Evolutionary conservation across 139 green algal species (phyloP).

Genomic region (Picochlorum costavermella): DNA sequence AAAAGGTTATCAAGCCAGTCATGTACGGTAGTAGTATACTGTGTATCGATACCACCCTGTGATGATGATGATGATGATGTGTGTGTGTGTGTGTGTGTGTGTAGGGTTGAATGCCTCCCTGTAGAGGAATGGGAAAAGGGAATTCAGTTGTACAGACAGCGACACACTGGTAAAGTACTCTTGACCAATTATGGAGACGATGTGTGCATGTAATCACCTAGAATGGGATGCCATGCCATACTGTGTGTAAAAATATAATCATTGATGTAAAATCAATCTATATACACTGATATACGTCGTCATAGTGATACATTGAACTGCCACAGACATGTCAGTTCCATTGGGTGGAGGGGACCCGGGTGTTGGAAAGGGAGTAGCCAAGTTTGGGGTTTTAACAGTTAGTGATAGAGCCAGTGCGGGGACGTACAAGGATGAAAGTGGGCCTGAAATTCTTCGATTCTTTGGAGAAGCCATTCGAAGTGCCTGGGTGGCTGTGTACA

Average conservation of each 20-base stretch:
- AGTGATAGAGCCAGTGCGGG: conserved; percentile 70
- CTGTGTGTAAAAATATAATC: too few relatives aligned
- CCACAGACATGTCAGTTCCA: neutral
- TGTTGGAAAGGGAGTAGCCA: conserved; percentile 42
- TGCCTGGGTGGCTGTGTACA: conserved; percentile 61
- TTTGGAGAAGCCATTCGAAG: conserved; percentile 75
- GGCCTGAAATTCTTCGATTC: conserved; percentile 79
- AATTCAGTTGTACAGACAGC: conserved; percentile 12
- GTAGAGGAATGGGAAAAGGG: conserved; percentile 23
- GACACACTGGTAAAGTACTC: conserved; percentile 19
- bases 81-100: neutral
- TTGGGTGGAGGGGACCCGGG: conserved; percentile 8
- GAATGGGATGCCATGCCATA: too few relatives aligned
- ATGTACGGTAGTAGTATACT: neutral
- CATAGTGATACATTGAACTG: too few relatives aligned
- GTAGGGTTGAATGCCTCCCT: conserved; percentile 19
- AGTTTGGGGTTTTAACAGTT: conserved; percentile 78
- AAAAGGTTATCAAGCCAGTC: conserved; percentile 19
- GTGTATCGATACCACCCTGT: too few relatives aligned
- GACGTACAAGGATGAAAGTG: conserved; percentile 75
- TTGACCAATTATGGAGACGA: conserved; percentile 23
- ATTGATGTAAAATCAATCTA: neutral
- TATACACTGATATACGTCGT: neutral
- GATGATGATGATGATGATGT: too few relatives aligned
- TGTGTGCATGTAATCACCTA: conserved; percentile 4